Evolutionary conservation across 805 yeast species (phyloP).

Genomic region (Isabelozyma heimii): DNA sequence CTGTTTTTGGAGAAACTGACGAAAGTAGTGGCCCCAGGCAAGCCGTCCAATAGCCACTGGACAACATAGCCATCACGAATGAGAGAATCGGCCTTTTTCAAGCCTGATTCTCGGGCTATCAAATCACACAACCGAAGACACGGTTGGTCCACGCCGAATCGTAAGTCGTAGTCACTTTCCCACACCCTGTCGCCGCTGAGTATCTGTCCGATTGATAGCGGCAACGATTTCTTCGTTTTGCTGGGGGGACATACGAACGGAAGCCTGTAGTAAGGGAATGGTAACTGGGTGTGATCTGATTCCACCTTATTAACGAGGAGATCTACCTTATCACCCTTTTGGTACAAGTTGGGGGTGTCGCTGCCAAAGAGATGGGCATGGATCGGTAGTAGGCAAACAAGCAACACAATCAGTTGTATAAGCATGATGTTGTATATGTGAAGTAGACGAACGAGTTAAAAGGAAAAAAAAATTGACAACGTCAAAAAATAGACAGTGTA

Average conservation of each 20-base stretch:
- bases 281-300: constrained; percentile 73
- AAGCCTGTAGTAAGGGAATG: constrained; percentile 72
- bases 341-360: constrained; percentile 33
- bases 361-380: too few relatives aligned
- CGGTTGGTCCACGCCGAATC: constrained; percentile 60
- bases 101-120: constrained; percentile 48
- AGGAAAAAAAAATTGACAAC: too few relatives aligned
- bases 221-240: constrained; percentile 42
- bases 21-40: constrained; percentile 87
- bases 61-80: constrained; percentile 70
- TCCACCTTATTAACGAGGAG: constrained; percentile 74
- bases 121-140: constrained; percentile 72
- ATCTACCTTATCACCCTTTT: constrained; percentile 59
- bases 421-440: not conserved
- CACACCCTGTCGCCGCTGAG: constrained; percentile 78
- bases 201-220: constrained; percentile 72
- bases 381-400: too few relatives aligned
- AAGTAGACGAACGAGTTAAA: too few relatives aligned
- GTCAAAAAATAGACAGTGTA: too few relatives aligned
- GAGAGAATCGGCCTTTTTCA: constrained; percentile 56
- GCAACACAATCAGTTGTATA: not conserved
- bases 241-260: constrained; percentile 77
- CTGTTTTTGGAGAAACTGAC: constrained; percentile 53
- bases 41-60: constrained; percentile 79
- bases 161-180: constrained; percentile 67